Evolutionary conservation across 306 rosid species (phyloP), one percentile per base, ranked within the genome.

Genomic region (Inga oerstediana): DNA sequence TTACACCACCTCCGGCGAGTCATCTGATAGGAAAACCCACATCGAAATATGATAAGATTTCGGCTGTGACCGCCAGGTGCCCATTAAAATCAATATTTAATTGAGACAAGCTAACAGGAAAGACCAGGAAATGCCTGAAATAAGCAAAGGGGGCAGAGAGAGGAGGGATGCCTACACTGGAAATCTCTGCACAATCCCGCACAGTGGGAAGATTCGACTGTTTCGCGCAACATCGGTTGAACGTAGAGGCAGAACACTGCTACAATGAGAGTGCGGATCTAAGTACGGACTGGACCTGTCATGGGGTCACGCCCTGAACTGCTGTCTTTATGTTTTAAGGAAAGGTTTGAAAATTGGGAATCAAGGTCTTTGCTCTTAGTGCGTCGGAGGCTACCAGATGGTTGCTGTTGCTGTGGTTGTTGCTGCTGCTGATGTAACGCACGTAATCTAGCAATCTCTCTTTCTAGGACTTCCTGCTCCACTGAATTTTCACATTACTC

Each of bases 381-480:
- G 86, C 98, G 97, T 82, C 93, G 90, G 58, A 89, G 95, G 88
- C 97, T 86, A 12, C 90, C 85, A 75, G 98, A 88, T 84, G 95
- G 92, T 84, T 77, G 93, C 69, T 86, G 97, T 76, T 85, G 85
- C 51, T 82, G 90, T 75, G 88, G 94, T 2, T 83, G 95, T 10
- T 90, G 92, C 64, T 85, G 91, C 81, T 93, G 97, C 83, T 94
- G 91, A 82, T 89, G 92, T 90, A 97, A 65, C 35, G 88, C 2
- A 75, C 97, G 91, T 73, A 97, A 86, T 92, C 99, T 91, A 78
- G 97, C 97, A 39, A 97, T 90, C 92, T 97, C 99, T 85, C 97
- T 97, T 86, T 97, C 99, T 90, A 97, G 87, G 65, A 97, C 98
- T 89, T 97, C 99, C 81, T 97, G 99, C 88, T 97, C 99, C 97